phyloP scores from a whole-genome alignment of 305 asterid genomes.

The Solanum hybrid region DNA sequence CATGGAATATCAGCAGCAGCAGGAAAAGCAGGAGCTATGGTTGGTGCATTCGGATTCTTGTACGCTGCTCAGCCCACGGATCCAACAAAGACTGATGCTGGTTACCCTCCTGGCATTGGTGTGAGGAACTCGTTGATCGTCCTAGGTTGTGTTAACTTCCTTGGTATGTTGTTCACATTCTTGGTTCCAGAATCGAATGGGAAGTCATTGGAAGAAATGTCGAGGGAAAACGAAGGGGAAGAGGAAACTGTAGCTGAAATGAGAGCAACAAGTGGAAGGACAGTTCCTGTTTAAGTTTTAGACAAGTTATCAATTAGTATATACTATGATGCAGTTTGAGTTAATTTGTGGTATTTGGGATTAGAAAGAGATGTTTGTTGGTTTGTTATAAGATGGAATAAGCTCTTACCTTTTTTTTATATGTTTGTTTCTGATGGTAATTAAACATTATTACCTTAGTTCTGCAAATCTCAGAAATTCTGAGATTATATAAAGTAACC shows the following conservation, averaged over 20 bases:
- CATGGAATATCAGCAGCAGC: slow-evolving; percentile 65
- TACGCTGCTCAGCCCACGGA: slow-evolving; percentile 34
- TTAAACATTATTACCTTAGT: not conserved
- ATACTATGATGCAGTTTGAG: not conserved
- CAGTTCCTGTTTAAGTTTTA: slow-evolving; percentile 8
- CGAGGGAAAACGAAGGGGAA: slow-evolving; percentile 17
- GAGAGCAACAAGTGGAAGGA: not conserved
- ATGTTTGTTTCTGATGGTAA: not conserved
- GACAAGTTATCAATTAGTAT: not conserved
- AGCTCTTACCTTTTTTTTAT: not conserved
- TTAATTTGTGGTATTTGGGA: not conserved
- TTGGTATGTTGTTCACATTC: slow-evolving; percentile 32
- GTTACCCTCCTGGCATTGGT: slow-evolving; percentile 54
- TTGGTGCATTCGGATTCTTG: slow-evolving; percentile 53
- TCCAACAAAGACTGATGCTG: slow-evolving; percentile 21
- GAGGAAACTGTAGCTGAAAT: not conserved
- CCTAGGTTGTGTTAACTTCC: slow-evolving; percentile 24
- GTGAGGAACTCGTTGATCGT: slow-evolving; percentile 41
- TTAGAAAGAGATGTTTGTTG: not conserved
- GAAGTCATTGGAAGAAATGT: slow-evolving; percentile 35
- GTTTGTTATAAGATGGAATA: not conserved
- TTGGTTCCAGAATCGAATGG: slow-evolving; percentile 50
- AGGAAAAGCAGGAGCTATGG: slow-evolving; percentile 52
- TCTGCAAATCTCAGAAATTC: not conserved
- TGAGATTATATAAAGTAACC: not conserved